Conservation (phyloP, 345 rosid species). For the Capsella bursapastoris region DNA sequence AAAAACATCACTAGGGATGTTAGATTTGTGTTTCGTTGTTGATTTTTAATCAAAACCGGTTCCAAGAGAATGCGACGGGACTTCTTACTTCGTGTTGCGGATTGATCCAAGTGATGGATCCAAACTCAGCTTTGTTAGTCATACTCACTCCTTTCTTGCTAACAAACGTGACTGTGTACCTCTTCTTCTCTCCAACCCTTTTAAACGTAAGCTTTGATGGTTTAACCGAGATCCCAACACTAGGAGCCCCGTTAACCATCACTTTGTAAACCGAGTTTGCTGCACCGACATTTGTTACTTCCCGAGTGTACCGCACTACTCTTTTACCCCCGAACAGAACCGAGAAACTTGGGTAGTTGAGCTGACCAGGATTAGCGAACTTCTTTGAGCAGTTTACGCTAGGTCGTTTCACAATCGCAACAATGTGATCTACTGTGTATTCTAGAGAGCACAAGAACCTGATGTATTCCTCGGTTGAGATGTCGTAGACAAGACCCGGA, state of each 20-base stretch:
- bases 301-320: constrained; percentile 76
- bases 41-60: constrained; percentile 40
- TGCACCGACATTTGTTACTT: constrained; percentile 79
- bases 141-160: constrained; percentile 54
- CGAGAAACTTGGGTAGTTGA: constrained; percentile 92
- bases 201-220: constrained; percentile 62
- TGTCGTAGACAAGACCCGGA: constrained; percentile 86
- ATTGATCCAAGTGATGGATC: constrained; percentile 77
- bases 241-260: constrained; percentile 51
- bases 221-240: constrained; percentile 61
- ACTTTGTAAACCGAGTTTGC: constrained; percentile 62
- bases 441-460: constrained; percentile 79
- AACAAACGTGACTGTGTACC: constrained; percentile 75
- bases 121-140: constrained; percentile 55
- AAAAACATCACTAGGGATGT: constrained; percentile 35
- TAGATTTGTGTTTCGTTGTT: constrained; percentile 7
- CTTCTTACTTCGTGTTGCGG: constrained; percentile 71
- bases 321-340: constrained; percentile 66
- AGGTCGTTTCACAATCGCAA: constrained; percentile 69
- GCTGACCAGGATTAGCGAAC: constrained; percentile 72
- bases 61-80: constrained; percentile 82
- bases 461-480: constrained; percentile 66
- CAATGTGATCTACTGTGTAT: constrained; percentile 63
- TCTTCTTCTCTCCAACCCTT: constrained; percentile 69
- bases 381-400: constrained; percentile 60